phyloP scores from a whole-genome alignment of 768 basidiomycete species.

The Leccinum truebloodii region DNA sequence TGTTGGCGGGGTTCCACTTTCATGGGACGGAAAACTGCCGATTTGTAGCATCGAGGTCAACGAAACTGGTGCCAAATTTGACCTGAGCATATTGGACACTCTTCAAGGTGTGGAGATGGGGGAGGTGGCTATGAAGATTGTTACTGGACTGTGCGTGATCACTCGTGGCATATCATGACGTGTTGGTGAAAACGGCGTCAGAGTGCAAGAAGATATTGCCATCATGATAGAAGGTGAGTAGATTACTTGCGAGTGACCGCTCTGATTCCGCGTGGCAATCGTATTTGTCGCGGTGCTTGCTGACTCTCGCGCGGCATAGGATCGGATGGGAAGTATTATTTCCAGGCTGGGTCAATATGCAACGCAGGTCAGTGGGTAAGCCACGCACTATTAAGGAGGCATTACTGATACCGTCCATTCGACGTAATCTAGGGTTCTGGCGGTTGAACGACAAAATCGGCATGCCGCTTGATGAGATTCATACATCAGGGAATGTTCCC shows the following conservation, averaged over 20 bases:
- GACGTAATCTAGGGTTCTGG: constrained; percentile 60
- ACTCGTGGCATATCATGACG: neutral
- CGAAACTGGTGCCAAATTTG: constrained; percentile 49
- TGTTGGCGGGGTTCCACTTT: constrained; percentile 27
- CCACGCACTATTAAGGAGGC: neutral
- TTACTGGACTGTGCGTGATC: constrained; percentile 57
- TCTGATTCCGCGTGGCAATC: constrained; percentile 7
- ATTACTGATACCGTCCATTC: neutral
- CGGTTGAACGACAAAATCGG: constrained; percentile 77
- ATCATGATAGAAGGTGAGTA: constrained; percentile 58
- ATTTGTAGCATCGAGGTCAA: constrained; percentile 54
- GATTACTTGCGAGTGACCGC: constrained; percentile 18
- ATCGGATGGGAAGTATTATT: constrained; percentile 67
- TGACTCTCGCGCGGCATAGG: constrained; percentile 40
- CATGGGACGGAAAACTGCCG: constrained; percentile 46
- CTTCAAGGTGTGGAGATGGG: constrained; percentile 26
- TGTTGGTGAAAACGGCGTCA: constrained; percentile 23
- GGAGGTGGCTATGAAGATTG: constrained; percentile 60
- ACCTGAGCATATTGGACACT: constrained; percentile 40
- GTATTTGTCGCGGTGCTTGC: constrained; percentile 18
- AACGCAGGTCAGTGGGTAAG: constrained; percentile 49
- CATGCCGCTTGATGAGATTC: constrained; percentile 69
- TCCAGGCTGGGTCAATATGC: constrained; percentile 72
- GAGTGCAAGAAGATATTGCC: constrained; percentile 59
- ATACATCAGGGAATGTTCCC: constrained; percentile 68